Percentiles rank a stretch among this genome's conserved stretches.
phyloP scores from a whole-genome alignment of 371 early-diverging fungal genomes.

The Syncephalastrum sp. region DNA sequence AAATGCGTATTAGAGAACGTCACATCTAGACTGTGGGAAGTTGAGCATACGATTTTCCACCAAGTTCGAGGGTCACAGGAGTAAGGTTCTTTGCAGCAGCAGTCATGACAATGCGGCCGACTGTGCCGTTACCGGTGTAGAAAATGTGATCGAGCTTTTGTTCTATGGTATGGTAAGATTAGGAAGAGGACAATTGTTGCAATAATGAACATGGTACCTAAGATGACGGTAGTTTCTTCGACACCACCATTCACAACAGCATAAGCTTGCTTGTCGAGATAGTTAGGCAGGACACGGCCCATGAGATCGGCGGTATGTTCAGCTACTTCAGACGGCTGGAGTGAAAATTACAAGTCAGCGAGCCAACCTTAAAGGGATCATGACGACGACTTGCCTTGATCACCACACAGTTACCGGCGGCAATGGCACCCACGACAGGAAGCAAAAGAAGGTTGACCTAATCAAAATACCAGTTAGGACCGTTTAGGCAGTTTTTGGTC shows the following conservation, averaged over 20 bases:
- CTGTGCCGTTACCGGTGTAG: slow-evolving; percentile 85
- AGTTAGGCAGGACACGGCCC: slow-evolving; percentile 61
- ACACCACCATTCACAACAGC: slow-evolving; percentile 78
- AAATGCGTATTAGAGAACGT: background rate
- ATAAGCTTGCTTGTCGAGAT: slow-evolving; percentile 71
- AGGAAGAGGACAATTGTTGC: background rate
- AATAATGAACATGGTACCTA: slow-evolving; percentile 34
- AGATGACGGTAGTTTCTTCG: slow-evolving; percentile 67
- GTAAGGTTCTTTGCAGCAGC: slow-evolving; percentile 82
- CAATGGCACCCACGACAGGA: slow-evolving; percentile 88
- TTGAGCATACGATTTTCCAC: slow-evolving; percentile 68
- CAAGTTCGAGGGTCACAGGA: slow-evolving; percentile 84
- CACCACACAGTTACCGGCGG: slow-evolving; percentile 86
- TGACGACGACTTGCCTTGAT: slow-evolving; percentile 55
- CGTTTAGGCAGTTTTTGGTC: background rate
- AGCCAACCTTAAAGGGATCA: background rate
- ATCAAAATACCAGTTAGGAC: background rate
- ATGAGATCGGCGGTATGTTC: slow-evolving; percentile 65
- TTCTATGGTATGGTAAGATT: slow-evolving; percentile 15
- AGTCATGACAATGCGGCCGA: slow-evolving; percentile 76
- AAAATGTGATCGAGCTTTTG: slow-evolving; percentile 86
- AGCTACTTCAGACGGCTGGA: slow-evolving; percentile 83
- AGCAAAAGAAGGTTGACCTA: slow-evolving; percentile 60
- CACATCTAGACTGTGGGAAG: background rate
- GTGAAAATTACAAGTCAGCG: background rate